Percentiles rank a stretch among this genome's conserved stretches.
Conservation (phyloP, 1,284 basidiomycete species). For the Heterobasidion occidentale region DNA sequence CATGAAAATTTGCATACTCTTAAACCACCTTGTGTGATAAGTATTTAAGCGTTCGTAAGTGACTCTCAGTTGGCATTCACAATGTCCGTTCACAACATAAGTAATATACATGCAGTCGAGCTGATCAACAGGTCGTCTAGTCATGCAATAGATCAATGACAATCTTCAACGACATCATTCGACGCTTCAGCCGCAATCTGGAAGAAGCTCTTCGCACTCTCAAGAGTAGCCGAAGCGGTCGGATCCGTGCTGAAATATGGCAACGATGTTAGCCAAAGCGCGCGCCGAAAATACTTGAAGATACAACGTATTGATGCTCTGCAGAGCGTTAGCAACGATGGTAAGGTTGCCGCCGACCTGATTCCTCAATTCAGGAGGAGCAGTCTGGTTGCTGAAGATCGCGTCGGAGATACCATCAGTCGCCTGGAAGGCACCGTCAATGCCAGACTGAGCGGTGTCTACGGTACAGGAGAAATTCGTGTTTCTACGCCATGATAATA, state of each 20-base stretch:
- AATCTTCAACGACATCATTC: not conserved
- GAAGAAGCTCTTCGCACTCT: not conserved
- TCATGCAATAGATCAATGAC: not conserved
- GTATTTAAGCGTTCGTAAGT: too few relatives aligned
- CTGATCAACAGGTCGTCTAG: not conserved
- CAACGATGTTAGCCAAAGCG: not conserved
- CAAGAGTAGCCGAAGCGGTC: not conserved
- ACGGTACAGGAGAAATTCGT: not conserved
- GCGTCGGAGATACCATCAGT: not conserved
- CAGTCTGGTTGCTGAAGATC: not conserved
- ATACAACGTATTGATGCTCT: not conserved
- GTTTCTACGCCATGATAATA: not conserved
- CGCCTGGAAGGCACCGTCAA: not conserved
- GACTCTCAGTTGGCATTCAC: too few relatives aligned
- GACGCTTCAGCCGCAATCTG: not conserved
- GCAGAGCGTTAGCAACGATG: not conserved
- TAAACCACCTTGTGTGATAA: too few relatives aligned
- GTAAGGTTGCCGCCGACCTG: slow-evolving; percentile 1
- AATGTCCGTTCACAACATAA: not conserved
- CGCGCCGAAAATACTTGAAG: not conserved
- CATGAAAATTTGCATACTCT: too few relatives aligned
- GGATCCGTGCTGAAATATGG: not conserved
- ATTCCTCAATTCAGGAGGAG: not conserved
- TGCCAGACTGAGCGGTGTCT: not conserved
- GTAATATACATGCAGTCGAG: not conserved